Conservation (phyloP, 768 basidiomycete species). For the Crepidotus variabilis region DNA sequence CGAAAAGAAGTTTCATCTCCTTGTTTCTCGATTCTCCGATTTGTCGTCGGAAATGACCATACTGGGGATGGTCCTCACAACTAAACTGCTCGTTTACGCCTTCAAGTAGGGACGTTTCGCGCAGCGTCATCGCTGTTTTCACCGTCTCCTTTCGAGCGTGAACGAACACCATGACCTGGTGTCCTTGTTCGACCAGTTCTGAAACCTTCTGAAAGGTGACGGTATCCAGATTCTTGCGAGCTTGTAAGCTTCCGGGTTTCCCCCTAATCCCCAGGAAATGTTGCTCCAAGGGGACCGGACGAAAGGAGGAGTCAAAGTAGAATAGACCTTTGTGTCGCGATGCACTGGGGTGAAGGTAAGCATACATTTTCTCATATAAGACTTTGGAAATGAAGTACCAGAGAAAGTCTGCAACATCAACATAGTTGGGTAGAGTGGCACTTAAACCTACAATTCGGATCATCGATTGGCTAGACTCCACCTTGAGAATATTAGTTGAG, state of each 20-base stretch:
- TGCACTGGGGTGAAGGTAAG: slow-evolving; percentile 49
- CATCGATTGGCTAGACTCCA: slow-evolving; percentile 93
- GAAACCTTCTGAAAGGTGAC: slow-evolving; percentile 91
- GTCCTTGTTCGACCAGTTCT: slow-evolving; percentile 82
- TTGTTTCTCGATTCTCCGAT: slow-evolving; percentile 85
- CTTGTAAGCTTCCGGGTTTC: slow-evolving; percentile 68
- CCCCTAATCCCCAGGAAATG: slow-evolving; percentile 94
- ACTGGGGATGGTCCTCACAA: slow-evolving; percentile 79
- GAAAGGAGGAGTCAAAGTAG: slow-evolving; percentile 96
- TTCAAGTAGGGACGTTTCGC: slow-evolving; percentile 71
- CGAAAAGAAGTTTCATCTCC: slow-evolving; percentile 95
- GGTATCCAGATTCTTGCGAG: slow-evolving; percentile 82
- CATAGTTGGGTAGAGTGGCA: slow-evolving; percentile 95
- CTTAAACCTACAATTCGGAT: slow-evolving; percentile 96
- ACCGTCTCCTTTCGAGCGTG: slow-evolving; percentile 98
- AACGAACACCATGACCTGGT: slow-evolving; percentile 99
- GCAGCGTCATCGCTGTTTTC: slow-evolving; percentile 78
- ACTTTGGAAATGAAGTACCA: slow-evolving; percentile 43
- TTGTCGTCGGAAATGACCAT: slow-evolving; percentile 67
- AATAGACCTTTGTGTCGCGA: slow-evolving; percentile 85
- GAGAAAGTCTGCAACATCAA: slow-evolving; percentile 94
- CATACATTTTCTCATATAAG: neutral
- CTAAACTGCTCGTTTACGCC: slow-evolving; percentile 75
- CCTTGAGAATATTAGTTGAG: slow-evolving; percentile 38
- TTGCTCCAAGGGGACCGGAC: slow-evolving; percentile 94